These are phyloP conservation scores for Cladophialophora chaetospira DNA, from an alignment of 2,329 filamentous ascomycete genomes.

Conservation along the genomic window DNA sequence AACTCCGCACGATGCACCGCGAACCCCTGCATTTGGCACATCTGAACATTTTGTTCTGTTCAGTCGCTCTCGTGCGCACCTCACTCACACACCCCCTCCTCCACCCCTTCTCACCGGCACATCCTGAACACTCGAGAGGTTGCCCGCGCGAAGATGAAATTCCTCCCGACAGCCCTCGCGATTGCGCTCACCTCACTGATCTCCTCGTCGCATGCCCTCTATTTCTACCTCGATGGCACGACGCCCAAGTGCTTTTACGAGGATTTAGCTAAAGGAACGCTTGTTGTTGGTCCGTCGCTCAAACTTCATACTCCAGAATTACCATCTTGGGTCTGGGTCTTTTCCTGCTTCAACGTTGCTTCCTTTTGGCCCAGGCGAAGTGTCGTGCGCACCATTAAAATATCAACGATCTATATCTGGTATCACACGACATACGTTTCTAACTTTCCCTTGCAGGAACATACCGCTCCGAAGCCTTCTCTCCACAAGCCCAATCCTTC, in stretches of 20 bases:
- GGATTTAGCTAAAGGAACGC: slow-evolving; percentile 93
- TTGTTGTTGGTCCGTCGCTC: slow-evolving; percentile 73
- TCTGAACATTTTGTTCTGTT: slow-evolving; percentile 16
- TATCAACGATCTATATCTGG: too few relatives aligned
- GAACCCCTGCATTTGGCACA: background rate
- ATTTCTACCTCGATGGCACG: slow-evolving; percentile 91
- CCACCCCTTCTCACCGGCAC: background rate
- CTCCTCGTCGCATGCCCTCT: slow-evolving; percentile 74
- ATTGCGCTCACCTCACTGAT: slow-evolving; percentile 39
- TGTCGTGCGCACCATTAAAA: too few relatives aligned
- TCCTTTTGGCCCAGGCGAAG: background rate
- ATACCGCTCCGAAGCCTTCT: slow-evolving; percentile 83
- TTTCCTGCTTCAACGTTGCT: background rate
- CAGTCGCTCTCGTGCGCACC: background rate
- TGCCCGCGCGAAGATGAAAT: slow-evolving; percentile 23
- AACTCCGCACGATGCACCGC: background rate
- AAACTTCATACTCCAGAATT: background rate
- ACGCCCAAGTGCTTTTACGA: slow-evolving; percentile 96
- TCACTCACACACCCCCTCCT: background rate
- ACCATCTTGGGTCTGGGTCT: too few relatives aligned
- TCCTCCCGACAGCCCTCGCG: slow-evolving; percentile 17
- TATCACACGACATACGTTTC: too few relatives aligned
- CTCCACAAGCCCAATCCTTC: slow-evolving; percentile 69
- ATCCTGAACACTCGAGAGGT: background rate
- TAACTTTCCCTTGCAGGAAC: slow-evolving; percentile 58